Base-by-base conservation (phyloP, 345 rosid species). In the Pistacia integerrima region DNA sequence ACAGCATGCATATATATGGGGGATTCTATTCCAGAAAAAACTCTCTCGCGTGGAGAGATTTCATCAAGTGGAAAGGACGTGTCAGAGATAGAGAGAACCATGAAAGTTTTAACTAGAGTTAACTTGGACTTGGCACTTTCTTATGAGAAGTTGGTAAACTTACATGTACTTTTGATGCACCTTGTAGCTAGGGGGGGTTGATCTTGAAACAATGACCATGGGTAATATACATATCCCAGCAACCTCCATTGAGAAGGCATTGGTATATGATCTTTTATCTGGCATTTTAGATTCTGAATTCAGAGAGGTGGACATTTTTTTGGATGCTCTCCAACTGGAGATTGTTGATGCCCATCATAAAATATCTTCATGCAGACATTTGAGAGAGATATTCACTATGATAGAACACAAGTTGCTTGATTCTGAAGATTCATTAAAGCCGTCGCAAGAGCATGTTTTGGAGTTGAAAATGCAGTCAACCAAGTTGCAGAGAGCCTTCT, bases 281-380 rank as follows among this genome's bases (percentile, higher is more conserved):
- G 90, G 91, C 62, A 79, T 93, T 82, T 78, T 96, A 74, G 99
- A 89, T 84, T 92, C 98, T 0, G 93, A 92, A 87, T 81, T 92
- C 72, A 87, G 84, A 74, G 94, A 85, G 79, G 91, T 93, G 84
- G 93, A 90, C 79, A 76, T 76, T 78, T 92, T 90, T 84, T 79
- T 93, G 83, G 86, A 83, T 81, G 66, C 74, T 70, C 81, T 93
- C 54, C 91, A 90, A 79, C 82, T 82, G 2, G 89, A 89, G 78
- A 86, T 96, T 58, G 85, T 84, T 78, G 90, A 91, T 83, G 88
- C 83, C 76, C 82, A 88, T 82, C 81, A 85, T 77, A 87, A 85
- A 85, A 77, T 85, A 87, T 90, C 87, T 85, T 83, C 88, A 51
- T 83, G 91, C 87, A 81, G 87, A 83, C 81, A 85, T 49, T 82